Conservation (phyloP, 2,329 filamentous ascomycete species). For the Coccinonectria pachysandricola region DNA sequence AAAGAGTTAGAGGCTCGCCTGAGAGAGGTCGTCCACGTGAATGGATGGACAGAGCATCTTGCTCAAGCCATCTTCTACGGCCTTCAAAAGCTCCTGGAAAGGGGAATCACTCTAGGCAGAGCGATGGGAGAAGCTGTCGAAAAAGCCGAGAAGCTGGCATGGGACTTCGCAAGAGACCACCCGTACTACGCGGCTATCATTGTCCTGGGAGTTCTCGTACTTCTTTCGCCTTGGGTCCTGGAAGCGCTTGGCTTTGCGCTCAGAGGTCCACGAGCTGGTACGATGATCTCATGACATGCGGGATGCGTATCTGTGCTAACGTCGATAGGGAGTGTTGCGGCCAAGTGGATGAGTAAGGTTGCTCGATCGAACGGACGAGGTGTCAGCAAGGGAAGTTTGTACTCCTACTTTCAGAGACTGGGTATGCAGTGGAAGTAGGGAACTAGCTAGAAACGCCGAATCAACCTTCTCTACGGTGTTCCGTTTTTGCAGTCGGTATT, state of each 20-base stretch:
- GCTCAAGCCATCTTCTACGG: slow-evolving; percentile 8
- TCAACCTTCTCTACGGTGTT: too few species aligned
- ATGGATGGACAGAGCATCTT: slow-evolving; percentile 11
- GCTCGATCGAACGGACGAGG: slow-evolving; percentile 3
- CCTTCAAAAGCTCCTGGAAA: slow-evolving; percentile 7
- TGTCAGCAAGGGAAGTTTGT: slow-evolving; percentile 10
- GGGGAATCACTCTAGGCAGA: slow-evolving; percentile 4
- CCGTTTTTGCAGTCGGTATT: too few species aligned
- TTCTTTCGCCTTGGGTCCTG: slow-evolving; percentile 13
- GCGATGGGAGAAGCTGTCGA: slow-evolving; percentile 8
- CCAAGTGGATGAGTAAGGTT: slow-evolving; percentile 15
- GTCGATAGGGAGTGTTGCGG: slow-evolving; percentile 11
- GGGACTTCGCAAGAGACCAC: slow-evolving; percentile 12
- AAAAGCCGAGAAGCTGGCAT: slow-evolving; percentile 3
- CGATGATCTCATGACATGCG: not conserved
- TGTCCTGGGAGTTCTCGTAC: slow-evolving; percentile 9
- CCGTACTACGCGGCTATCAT: slow-evolving; percentile 12
- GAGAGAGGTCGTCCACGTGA: slow-evolving; percentile 4
- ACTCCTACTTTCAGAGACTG: slow-evolving; percentile 13
- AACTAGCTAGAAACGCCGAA: too few species aligned
- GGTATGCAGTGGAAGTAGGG: slow-evolving; percentile 8
- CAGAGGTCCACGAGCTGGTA: slow-evolving; percentile 9
- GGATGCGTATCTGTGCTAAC: not conserved
- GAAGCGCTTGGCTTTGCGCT: slow-evolving; percentile 11
- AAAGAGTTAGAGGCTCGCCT: slow-evolving; percentile 4